Evolutionary conservation across 2,329 filamentous ascomycete species (phyloP), one percentile per base, ranked within the genome.

Genomic region (Colletotrichum sp.): DNA sequence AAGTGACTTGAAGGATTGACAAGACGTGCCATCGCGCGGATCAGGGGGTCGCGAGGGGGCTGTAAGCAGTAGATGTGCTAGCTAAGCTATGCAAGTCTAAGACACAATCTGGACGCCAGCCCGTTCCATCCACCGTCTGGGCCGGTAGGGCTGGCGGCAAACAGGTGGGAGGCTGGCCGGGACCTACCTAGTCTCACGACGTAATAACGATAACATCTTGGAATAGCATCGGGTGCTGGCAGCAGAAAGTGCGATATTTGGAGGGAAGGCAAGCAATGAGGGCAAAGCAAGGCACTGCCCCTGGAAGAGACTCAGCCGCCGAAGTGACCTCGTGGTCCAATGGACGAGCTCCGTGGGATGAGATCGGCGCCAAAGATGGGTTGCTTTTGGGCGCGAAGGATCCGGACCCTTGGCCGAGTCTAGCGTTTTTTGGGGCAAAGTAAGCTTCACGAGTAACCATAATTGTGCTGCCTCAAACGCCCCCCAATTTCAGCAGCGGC

Each of bases 81-180:
- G 26, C 57, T 32, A 26, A 44, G 52, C 32, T 55, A 44, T 28
- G 18, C 34, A 28, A 15, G 8, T 39, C 62, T 24, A 72, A 55
- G 68, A 36, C 62, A 62, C 52, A 26, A 18, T 30, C n/a, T 39
- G 36, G 22, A 57, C 28, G 48, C 62, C 48, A 39, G 67, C 39
- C 30, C 52, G 32, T 62, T 24, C 63, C 69, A 64, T 62, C n/a
- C 16, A 26, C 34, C 55, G 55, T 63, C 62, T 30, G 30, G 36
- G 44, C 26, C 57, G 36, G 55, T 68, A 75, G 44, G 73, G 70
- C 70, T 75, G 73, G 44, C 34, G 34, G 16, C 26, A 63, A 62
- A 57, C 3, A 5, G 22, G 22, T 22, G 3, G 57, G n/a, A 26
- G 66, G 48, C 22, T 39, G 55, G 55, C 24, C 22, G 34, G 36